Percentiles rank a stretch among this genome's conserved stretches.
These are phyloP conservation scores for Linum usitatissimum DNA, from an alignment of 345 rosid genomes.

Conservation along the genomic window DNA sequence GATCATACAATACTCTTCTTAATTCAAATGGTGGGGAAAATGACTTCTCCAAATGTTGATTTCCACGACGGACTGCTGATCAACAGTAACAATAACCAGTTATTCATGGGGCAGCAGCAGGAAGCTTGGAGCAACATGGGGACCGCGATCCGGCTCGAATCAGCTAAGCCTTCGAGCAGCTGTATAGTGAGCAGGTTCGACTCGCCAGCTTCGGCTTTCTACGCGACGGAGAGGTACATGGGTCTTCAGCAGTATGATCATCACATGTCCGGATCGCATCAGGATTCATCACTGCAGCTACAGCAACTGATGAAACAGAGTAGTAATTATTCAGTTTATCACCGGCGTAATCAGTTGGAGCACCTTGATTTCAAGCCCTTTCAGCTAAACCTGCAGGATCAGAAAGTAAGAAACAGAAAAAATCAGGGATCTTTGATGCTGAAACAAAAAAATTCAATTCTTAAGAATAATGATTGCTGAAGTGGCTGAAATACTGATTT, in stretches of 20 bases:
- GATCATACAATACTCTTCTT: no score
- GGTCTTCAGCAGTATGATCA: conserved; percentile 32
- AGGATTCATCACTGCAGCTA: background rate
- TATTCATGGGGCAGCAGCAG: conserved; percentile 9
- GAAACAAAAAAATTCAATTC: no score
- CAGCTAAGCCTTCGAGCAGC: conserved; percentile 20
- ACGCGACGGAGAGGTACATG: conserved; percentile 43
- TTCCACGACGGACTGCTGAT: conserved; percentile 17
- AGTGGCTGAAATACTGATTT: background rate
- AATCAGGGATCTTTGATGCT: background rate
- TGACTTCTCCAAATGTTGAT: conserved; percentile 32
- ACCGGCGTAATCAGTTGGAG: no score
- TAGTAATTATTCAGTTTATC: no score
- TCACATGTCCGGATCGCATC: background rate
- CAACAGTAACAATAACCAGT: conserved; percentile 3
- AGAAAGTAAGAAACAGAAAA: no score
- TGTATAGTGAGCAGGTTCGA: conserved; percentile 30
- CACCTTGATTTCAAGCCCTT: no score
- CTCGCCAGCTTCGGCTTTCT: conserved; percentile 41
- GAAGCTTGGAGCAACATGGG: conserved; percentile 17
- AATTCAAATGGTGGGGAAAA: conserved; percentile 9
- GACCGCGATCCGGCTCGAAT: conserved; percentile 3
- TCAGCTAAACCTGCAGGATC: no score
- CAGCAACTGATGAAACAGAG: background rate
- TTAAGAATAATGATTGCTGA: background rate